Evolutionary conservation across 1,139 yeast genomes (phyloP), one percentile per base, ranked within the genome.

Genomic region (Pichia sp.): DNA sequence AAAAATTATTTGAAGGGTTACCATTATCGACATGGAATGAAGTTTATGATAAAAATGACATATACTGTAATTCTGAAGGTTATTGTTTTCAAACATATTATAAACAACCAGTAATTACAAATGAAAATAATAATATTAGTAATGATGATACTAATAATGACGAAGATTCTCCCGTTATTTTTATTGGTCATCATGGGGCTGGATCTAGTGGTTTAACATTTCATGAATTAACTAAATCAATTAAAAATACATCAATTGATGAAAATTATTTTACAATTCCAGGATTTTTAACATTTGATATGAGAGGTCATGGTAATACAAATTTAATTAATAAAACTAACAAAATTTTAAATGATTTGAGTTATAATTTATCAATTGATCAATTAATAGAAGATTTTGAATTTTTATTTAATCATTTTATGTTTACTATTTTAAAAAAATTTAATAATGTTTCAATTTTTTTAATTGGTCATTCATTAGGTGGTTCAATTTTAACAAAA

Each of bases 161-260:
- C n/a, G 35, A 44, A 5, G 10, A 7, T 9, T n/a, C 45, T 8
- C 68, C 74, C 0, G 82, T 94, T 0, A 58, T 87, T 1, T 78
- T 85, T 53, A 66, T 90, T 2, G 80, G 81, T 53, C 94, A 87
- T 52, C 99, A 92, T 62, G 99, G 99, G 5, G 97, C 97, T 1
- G 98, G 97, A 1, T 89, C 97, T 2, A 78, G 87, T 3, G 87
- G 84, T 0, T 68, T 87, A 66, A 73, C 96, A 1, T 92, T 86
- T 68, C 87, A 87, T 0, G 64, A 66, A 31, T 60, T 83, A 30
- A 65, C 78, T 0, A 64, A 16, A 23, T 8, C 3, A 51, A 4
- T 47, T 53, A 24, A 44, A 54, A 32, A 24, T 51, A 46, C 37
- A 50, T 40, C 23, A 16, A 16, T 16, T 16, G 16, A 16, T 56